These are phyloP conservation scores for Mrakia frigida DNA, from an alignment of 768 basidiomycete genomes.

Conservation along the genomic window DNA sequence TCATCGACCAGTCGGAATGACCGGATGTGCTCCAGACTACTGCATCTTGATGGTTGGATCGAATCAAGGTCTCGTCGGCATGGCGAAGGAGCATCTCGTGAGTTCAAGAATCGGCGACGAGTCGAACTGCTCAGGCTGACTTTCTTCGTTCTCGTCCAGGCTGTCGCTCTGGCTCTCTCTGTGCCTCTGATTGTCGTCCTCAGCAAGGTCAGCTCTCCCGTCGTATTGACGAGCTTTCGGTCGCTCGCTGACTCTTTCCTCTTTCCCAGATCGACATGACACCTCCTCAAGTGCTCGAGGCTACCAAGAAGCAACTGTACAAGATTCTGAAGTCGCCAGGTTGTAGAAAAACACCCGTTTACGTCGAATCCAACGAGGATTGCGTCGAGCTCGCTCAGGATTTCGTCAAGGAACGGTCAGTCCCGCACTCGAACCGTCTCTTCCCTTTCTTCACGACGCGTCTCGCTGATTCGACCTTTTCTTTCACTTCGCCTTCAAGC, in stretches of 20 bases:
- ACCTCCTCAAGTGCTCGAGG: slow-evolving; percentile 79
- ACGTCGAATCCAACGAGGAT: slow-evolving; percentile 67
- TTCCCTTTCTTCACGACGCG: slow-evolving; percentile 30
- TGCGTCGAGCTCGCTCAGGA: slow-evolving; percentile 67
- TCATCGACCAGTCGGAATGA: slow-evolving; percentile 58
- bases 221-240: no score
- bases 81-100: slow-evolving; percentile 65
- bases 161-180: slow-evolving; percentile 85
- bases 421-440: background rate
- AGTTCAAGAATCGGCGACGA: background rate
- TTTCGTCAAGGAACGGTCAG: slow-evolving; percentile 68
- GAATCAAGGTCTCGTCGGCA: slow-evolving; percentile 61
- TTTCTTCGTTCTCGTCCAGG: slow-evolving; percentile 39
- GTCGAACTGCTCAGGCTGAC: background rate
- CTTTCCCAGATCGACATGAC: slow-evolving; percentile 87
- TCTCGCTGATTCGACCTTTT: background rate
- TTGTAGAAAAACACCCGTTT: slow-evolving; percentile 54
- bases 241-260: background rate
- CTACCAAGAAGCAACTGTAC: slow-evolving; percentile 83
- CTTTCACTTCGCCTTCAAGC: slow-evolving; percentile 40
- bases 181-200: slow-evolving; percentile 91
- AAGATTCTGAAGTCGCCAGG: slow-evolving; percentile 92
- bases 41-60: slow-evolving; percentile 88
- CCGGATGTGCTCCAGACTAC: slow-evolving; percentile 80
- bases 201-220: slow-evolving; percentile 65